Conservation (phyloP, 2,329 filamentous ascomycete species). For the Rosellinia necatrix region DNA sequence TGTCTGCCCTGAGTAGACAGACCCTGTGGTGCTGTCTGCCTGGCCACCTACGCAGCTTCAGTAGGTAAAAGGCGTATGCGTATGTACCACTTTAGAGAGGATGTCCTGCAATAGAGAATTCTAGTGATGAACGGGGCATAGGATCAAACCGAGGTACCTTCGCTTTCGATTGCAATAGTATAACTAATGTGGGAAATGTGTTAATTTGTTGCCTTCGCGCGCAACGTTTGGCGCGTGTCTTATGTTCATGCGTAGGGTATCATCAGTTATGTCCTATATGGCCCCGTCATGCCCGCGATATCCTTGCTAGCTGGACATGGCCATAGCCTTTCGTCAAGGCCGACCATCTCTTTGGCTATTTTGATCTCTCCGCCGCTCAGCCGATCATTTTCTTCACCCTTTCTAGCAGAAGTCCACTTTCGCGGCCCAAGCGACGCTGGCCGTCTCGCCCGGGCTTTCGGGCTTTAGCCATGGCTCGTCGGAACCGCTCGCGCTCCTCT, state of each 20-base stretch:
- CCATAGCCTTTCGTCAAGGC: not conserved
- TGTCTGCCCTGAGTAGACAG: too few relatives aligned
- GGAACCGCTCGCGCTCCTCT: slow-evolving; percentile 67
- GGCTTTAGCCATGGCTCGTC: slow-evolving; percentile 74
- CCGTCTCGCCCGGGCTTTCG: slow-evolving; percentile 71
- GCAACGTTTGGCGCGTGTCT: not conserved
- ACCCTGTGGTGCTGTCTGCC: too few relatives aligned
- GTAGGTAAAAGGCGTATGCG: too few relatives aligned
- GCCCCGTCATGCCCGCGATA: not conserved
- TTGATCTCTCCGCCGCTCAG: slow-evolving; percentile 31
- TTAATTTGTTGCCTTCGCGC: too few relatives aligned
- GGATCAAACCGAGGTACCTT: too few relatives aligned
- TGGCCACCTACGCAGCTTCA: too few relatives aligned
- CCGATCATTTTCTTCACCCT: slow-evolving; percentile 76
- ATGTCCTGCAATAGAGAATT: too few relatives aligned
- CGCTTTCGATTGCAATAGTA: too few relatives aligned
- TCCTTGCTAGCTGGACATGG: not conserved
- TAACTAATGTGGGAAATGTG: too few relatives aligned
- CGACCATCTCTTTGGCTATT: not conserved
- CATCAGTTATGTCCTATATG: not conserved
- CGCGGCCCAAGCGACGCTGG: slow-evolving; percentile 78
- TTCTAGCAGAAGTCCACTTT: slow-evolving; percentile 77
- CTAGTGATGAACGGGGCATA: too few relatives aligned
- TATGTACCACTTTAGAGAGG: too few relatives aligned
- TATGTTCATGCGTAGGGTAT: slow-evolving; percentile 7